Percentiles rank a stretch among this genome's conserved stretches.
phyloP scores from a whole-genome alignment of 331 rosid species.

The Pyrus hybrid region DNA sequence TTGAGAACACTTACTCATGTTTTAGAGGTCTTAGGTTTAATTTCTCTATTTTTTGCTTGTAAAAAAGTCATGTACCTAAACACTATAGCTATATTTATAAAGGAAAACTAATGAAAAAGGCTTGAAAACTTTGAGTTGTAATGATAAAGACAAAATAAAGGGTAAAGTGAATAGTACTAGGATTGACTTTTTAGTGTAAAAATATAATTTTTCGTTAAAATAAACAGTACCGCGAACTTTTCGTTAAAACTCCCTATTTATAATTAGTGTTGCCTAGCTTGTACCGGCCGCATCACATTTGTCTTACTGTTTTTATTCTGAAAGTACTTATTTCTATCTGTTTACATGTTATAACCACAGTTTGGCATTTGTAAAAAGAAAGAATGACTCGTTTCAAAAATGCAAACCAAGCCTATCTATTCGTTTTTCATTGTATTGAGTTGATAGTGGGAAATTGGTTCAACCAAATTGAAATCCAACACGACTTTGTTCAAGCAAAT shows the following conservation, averaged over 20 bases:
- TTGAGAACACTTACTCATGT: too few relatives aligned
- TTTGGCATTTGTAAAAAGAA: neutral
- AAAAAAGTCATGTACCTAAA: neutral
- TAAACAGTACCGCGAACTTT: too few relatives aligned
- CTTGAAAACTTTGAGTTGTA: too few relatives aligned
- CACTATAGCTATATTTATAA: neutral
- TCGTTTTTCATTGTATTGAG: neutral
- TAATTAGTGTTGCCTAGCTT: constrained; percentile 1
- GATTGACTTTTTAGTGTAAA: too few relatives aligned
- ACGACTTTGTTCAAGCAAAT: constrained; percentile 23
- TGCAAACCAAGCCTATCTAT: neutral
- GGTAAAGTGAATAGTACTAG: too few relatives aligned
- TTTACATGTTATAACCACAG: too few relatives aligned
- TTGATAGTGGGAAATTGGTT: constrained; percentile 1
- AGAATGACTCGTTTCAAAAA: neutral
- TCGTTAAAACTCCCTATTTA: too few relatives aligned
- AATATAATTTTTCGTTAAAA: too few relatives aligned
- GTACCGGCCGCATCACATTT: neutral
- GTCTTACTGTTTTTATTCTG: neutral
- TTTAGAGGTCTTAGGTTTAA: neutral
- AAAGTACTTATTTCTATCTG: neutral
- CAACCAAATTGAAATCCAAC: constrained; percentile 22
- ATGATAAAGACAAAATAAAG: too few relatives aligned
- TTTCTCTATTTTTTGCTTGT: too few relatives aligned
- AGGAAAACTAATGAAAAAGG: too few relatives aligned